Evolutionary conservation across 2,329 filamentous ascomycete species (phyloP).

Genomic region (Magnaporthiopsis rhizophila): DNA sequence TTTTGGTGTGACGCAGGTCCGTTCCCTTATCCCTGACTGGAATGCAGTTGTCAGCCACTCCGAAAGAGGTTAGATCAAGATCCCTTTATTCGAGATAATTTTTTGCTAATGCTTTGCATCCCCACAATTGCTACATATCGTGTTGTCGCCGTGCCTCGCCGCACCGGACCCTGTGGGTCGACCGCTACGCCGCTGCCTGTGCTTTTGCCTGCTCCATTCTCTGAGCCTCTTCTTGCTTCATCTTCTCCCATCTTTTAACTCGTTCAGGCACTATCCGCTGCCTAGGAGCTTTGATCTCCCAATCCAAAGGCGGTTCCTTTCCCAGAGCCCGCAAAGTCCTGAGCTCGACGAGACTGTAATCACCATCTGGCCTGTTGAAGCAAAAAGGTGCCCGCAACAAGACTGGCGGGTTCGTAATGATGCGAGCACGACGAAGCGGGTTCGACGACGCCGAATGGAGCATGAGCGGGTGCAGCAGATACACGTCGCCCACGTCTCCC

Average conservation of each 20-base stretch:
- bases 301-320: constrained; percentile 37
- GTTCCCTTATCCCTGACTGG: too few relatives aligned
- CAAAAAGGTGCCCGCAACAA: constrained; percentile 41
- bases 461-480: constrained; percentile 52
- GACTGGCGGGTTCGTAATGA: constrained; percentile 52
- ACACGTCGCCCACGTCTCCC: constrained; percentile 48
- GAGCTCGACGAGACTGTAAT: constrained; percentile 48
- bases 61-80: too few relatives aligned
- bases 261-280: constrained; percentile 43
- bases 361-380: constrained; percentile 37
- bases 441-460: constrained; percentile 47
- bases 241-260: constrained; percentile 36
- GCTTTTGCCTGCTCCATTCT: constrained; percentile 7
- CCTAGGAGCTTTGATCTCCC: constrained; percentile 41
- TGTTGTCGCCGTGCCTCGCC: too few relatives aligned
- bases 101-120: too few relatives aligned
- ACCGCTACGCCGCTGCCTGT: neutral
- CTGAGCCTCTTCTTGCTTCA: constrained; percentile 39
- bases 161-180: too few relatives aligned
- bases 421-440: constrained; percentile 26
- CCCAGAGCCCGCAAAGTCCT: constrained; percentile 44
- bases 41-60: too few relatives aligned
- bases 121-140: too few relatives aligned
- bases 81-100: too few relatives aligned
- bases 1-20: too few relatives aligned